Base-by-base conservation (phyloP, 345 rosid genomes). In the Cardamine occulta region DNA sequence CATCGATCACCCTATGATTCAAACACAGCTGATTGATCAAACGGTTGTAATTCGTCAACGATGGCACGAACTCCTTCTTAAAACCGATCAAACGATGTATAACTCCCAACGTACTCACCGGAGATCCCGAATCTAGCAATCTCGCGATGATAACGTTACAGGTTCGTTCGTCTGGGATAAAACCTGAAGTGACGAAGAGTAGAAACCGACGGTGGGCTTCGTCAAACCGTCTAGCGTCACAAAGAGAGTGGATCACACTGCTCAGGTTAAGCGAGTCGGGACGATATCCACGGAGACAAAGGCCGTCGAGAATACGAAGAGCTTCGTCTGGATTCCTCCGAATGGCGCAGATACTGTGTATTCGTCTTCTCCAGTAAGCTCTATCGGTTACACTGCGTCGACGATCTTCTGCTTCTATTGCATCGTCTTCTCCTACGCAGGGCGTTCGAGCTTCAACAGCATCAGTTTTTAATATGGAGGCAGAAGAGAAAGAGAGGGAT, bases 241-340 rank as follows among this genome's bases (percentile, higher is more conserved):
- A 91, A 14, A 93, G 97, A 10, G 88, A 84, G 73, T 93, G 96
- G 17, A 91, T 78, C n/a, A 87, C 83, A 82, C 86, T 83, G 87
- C 80, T 84, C 26, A 89, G 81, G 56, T 89, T 89, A 73, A 85
- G 90, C 35, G 91, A 79, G 32, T 84, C 84, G 0, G 85, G 91
- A 44, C 26, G 80, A 82, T 81, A 86, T 3, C 89, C 88, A 37
- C 75, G 86, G 79, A 83, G 87, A 65, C 82, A 84, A 18, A 86
- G 84, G 13, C 56, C 59, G 59, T 84, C 81, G 39, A 88, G 84
- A 35, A 85, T 73, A 26, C 81, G 84, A 14, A 86, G 84, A 24
- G 90, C 92, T 61, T 78, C 86, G 35, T 86, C 86, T 54, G 87
- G 88, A 31, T 83, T 66, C 11, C 63, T 71, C 32, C 73, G 57